These are phyloP conservation scores for Aureobasidium leucospermi DNA, from an alignment of 2,329 filamentous ascomycete genomes.

Conservation along the genomic window DNA sequence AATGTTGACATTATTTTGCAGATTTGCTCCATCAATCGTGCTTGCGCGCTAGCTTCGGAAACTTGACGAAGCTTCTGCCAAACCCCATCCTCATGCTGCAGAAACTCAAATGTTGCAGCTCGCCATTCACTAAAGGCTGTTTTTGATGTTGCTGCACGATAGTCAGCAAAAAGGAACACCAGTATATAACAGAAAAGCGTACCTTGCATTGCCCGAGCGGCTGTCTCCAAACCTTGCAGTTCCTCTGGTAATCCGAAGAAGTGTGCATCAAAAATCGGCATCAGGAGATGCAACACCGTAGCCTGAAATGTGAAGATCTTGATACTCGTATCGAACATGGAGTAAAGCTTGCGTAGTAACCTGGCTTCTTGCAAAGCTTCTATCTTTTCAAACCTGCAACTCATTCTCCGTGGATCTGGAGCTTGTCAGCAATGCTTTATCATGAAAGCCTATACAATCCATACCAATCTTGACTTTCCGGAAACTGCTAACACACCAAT, in stretches of 20 bases:
- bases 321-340: constrained; percentile 45
- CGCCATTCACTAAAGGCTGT: constrained; percentile 60
- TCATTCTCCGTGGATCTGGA: constrained; percentile 14
- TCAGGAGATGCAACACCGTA: constrained; percentile 51
- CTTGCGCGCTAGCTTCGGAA: constrained; percentile 18
- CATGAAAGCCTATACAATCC: neutral
- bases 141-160: neutral
- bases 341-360: constrained; percentile 36
- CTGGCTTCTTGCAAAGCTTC: neutral
- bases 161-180: neutral
- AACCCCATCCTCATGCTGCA: constrained; percentile 36
- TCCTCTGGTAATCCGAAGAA: constrained; percentile 55
- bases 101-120: constrained; percentile 54
- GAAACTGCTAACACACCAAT: constrained; percentile 67
- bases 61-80: constrained; percentile 15
- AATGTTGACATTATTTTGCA: constrained; percentile 21
- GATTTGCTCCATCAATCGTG: constrained; percentile 22
- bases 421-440: neutral
- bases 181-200: neutral
- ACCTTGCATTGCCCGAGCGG: constrained; percentile 2
- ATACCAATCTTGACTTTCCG: constrained; percentile 50
- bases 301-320: constrained; percentile 59
- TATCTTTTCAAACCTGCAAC: constrained; percentile 14
- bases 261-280: constrained; percentile 57
- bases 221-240: neutral